These are phyloP conservation scores for Datura wrightii DNA, from an alignment of 257 asterid species.

Conservation along the genomic window DNA sequence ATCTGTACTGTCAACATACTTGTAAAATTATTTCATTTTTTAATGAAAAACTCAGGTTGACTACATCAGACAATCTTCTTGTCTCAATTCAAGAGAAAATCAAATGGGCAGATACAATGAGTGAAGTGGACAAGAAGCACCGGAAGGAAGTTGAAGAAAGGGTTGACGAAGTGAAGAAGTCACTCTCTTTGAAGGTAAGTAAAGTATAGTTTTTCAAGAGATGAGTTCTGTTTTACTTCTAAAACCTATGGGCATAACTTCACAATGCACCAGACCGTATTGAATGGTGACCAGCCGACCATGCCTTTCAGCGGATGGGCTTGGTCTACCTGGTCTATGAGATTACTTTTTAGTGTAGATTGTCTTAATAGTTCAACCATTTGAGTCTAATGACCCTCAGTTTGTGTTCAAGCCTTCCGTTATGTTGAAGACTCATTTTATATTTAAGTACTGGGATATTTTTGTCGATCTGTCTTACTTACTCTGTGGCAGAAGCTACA, in stretches of 20 bases:
- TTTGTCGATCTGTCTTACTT: constrained; percentile 89
- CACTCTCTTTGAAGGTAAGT: constrained; percentile 83
- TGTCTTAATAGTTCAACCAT: not conserved
- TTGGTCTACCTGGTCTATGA: constrained; percentile 20
- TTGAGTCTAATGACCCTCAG: constrained; percentile 15
- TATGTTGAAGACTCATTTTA: constrained; percentile 36
- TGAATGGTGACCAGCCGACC: not conserved
- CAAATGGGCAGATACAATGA: constrained; percentile 94
- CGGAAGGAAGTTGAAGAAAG: constrained; percentile 78
- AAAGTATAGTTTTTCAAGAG: constrained; percentile 34
- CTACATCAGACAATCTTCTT: constrained; percentile 88
- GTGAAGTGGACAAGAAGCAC: constrained; percentile 79
- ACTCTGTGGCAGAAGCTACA: constrained; percentile 96
- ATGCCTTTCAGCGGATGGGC: not conserved
- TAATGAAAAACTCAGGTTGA: constrained; percentile 56
- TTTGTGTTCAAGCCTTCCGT: not conserved
- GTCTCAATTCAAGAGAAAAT: constrained; percentile 94
- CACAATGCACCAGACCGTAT: not conserved
- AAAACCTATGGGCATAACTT: not conserved
- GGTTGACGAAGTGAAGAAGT: constrained; percentile 79
- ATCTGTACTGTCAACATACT: constrained; percentile 17
- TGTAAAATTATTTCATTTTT: constrained; percentile 31
- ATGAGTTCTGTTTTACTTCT: constrained; percentile 9
- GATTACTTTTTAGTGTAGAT: constrained; percentile 7
- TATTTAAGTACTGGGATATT: constrained; percentile 57